Percentiles rank a stretch among this genome's conserved stretches.
Conservation (phyloP, 139 green algal genomes). For the Chlorella sp. region DNA sequence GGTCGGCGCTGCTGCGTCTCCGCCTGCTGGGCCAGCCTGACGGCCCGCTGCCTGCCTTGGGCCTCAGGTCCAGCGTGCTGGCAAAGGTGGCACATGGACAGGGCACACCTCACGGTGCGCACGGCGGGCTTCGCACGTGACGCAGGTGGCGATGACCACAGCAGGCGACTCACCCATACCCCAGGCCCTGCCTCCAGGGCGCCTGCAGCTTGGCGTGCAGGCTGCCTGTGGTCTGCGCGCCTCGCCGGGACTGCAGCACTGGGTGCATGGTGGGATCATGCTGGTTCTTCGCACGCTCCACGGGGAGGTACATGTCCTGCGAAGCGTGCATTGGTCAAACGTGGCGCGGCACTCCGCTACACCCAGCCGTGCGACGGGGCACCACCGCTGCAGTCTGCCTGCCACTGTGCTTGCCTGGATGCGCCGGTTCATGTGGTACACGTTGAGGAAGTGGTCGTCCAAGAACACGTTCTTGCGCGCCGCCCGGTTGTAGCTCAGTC, state of each 20-base stretch:
- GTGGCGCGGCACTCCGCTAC: too few species aligned
- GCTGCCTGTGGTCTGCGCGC: neutral
- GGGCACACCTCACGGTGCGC: too few species aligned
- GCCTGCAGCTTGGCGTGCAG: neutral
- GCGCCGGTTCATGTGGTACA: too few species aligned
- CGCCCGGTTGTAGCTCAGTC: neutral
- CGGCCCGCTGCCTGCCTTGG: neutral
- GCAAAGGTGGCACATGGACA: too few species aligned
- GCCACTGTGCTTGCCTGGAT: too few species aligned
- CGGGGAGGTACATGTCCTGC: conserved; percentile 21
- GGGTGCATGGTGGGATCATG: conserved; percentile 25
- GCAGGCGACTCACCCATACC: neutral
- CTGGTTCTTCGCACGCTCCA: conserved; percentile 20
- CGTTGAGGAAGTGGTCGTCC: too few species aligned
- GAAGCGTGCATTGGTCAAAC: too few species aligned
- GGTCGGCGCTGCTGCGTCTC: neutral
- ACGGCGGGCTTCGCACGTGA: too few species aligned
- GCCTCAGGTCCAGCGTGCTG: neutral
- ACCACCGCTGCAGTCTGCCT: too few species aligned
- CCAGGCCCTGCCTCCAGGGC: neutral
- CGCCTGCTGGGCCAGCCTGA: neutral
- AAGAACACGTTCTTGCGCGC: too few species aligned
- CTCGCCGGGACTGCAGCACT: conserved; percentile 4
- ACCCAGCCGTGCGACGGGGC: too few species aligned
- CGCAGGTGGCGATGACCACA: too few species aligned